Evolutionary conservation across 2,329 filamentous ascomycete species (phyloP), one percentile per base, ranked within the genome.

Genomic region (Pyrenochaeta sp.): DNA sequence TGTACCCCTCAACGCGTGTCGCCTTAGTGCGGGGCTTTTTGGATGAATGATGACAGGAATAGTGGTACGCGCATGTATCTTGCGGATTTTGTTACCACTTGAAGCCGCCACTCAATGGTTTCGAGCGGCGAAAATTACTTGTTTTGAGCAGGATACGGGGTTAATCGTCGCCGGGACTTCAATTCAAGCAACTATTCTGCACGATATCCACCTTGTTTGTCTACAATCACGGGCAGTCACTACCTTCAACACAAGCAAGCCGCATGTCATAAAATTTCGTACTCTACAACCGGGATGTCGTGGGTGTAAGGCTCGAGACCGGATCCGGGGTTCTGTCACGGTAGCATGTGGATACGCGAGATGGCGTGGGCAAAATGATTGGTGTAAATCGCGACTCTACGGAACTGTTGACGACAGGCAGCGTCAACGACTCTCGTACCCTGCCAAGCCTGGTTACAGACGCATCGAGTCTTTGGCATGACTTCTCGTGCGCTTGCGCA

Each of bases 361-460:
- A 21, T 42, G 38, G 35, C 44, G 50, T 57, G 56, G 53, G 48
- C 18, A 45, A 11, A 34, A 36, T 40, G 22, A 58, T 58, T 58
- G 54, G 58, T 48, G 45, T 47, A 55, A n/a, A n/a, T 51, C 35
- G 26, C 27, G 41, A 34, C 34, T 47, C 35, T 32, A 19, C 41
- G 42, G 26, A 36, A 56, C 45, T 61, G 39, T 59, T 65, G 57
- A 65, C 59, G 58, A 61, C 59, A 24, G 52, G 42, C 36, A 39
- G 30, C 55, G 51, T 64, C 52, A 63, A 55, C 49, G 54, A 63
- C 41, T 60, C 48, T 51, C 48, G 50, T 47, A 50, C 51, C 18
- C 20, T 24, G 19, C 26, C 37, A 18, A 19, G 9, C 36, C 28
- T 34, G 11, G 26, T 48, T 43, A 39, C 44, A 32, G 35, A 31